These are phyloP conservation scores for Tolypocladium tropicale DNA, from an alignment of 2,329 filamentous ascomycete species.

Conservation along the genomic window DNA sequence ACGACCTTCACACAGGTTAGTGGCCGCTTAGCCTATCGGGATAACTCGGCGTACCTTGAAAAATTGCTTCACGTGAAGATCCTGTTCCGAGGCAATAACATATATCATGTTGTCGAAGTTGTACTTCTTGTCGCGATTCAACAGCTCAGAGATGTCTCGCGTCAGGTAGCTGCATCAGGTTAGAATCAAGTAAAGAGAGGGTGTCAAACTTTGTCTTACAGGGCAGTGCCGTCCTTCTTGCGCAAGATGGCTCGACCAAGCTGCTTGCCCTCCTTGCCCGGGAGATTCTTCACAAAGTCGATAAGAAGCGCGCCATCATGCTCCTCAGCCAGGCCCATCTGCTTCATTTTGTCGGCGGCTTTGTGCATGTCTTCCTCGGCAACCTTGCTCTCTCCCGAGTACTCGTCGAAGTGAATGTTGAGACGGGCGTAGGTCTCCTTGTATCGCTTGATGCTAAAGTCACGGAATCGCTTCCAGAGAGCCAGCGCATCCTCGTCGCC, in stretches of 20 bases:
- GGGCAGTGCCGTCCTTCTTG: conserved; percentile 63
- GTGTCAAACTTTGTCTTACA: conserved; percentile 28
- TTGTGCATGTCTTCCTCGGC: conserved; percentile 55
- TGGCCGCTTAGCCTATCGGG: not conserved
- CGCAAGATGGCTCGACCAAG: conserved; percentile 60
- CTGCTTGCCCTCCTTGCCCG: conserved; percentile 56
- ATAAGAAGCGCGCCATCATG: conserved; percentile 64
- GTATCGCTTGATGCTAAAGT: conserved; percentile 35
- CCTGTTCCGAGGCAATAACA: conserved; percentile 62
- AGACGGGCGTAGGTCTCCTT: conserved; percentile 54
- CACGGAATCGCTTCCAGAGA: conserved; percentile 44
- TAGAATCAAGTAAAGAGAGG: not conserved
- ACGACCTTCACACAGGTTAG: conserved; percentile 43
- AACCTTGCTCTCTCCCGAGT: conserved; percentile 65
- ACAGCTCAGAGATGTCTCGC: conserved; percentile 64
- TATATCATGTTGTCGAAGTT: conserved; percentile 73
- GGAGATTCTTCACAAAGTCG: conserved; percentile 58
- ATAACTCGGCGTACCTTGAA: conserved; percentile 38
- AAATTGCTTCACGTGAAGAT: conserved; percentile 61
- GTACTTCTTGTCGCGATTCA: conserved; percentile 53
- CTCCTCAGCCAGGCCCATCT: conserved; percentile 56
- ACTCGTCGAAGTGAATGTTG: conserved; percentile 63
- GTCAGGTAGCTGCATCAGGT: conserved; percentile 43
- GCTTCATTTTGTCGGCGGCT: conserved; percentile 50
- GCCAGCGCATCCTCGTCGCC: conserved; percentile 41